These are phyloP conservation scores for Blastobotrys niveus DNA, from an alignment of 1,139 yeast species.

Conservation along the genomic window DNA sequence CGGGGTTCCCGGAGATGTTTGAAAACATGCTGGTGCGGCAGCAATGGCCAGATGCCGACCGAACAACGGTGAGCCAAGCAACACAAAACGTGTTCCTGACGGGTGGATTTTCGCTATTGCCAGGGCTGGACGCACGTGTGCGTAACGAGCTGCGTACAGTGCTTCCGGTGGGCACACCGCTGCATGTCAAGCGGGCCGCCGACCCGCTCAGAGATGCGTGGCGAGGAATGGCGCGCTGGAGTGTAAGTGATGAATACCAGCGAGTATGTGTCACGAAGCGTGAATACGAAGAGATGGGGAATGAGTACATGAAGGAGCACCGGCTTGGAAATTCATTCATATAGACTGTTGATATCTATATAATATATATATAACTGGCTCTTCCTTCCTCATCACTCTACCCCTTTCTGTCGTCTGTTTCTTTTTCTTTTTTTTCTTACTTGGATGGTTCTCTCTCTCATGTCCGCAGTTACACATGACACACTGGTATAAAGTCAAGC, in stretches of 20 bases:
- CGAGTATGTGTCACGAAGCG: slow-evolving; percentile 52
- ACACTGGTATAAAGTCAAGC: slow-evolving; percentile 1
- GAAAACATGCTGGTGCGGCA: slow-evolving; percentile 55
- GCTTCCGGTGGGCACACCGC: slow-evolving; percentile 62
- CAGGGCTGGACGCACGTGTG: slow-evolving; percentile 62
- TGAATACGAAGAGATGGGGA: slow-evolving; percentile 85
- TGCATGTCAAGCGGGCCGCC: slow-evolving; percentile 56
- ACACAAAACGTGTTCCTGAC: slow-evolving; percentile 63
- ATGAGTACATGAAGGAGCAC: slow-evolving; percentile 86
- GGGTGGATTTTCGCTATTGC: slow-evolving; percentile 74
- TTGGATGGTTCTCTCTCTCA: no score
- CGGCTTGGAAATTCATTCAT: slow-evolving; percentile 55
- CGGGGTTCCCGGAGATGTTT: slow-evolving; percentile 75
- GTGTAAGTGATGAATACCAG: slow-evolving; percentile 44
- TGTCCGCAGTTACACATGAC: no score
- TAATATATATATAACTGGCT: background rate
- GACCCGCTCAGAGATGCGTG: slow-evolving; percentile 80
- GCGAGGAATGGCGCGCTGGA: slow-evolving; percentile 90
- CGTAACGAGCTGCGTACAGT: slow-evolving; percentile 59
- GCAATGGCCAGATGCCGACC: slow-evolving; percentile 50
- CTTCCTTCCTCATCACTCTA: no score
- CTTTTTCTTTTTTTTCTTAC: no score
- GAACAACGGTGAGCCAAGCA: slow-evolving; percentile 20
- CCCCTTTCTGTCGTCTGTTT: background rate
- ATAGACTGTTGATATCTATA: no score